phyloP scores from a whole-genome alignment of 495 filamentous ascomycete species.

The Amorphotheca resinae region DNA sequence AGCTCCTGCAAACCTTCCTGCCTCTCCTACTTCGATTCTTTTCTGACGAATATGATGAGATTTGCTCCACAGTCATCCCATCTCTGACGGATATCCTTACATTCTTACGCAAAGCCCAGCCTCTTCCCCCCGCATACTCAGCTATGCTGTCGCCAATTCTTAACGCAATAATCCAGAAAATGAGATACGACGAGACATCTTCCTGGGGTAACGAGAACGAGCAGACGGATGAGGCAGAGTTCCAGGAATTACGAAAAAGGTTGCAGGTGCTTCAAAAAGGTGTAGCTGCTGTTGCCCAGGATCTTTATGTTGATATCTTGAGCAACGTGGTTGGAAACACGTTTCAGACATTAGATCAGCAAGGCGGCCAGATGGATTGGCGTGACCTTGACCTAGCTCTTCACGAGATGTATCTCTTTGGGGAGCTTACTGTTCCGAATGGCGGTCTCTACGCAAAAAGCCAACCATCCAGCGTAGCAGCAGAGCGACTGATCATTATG shows the following conservation, averaged over 20 bases:
- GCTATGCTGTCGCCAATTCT: constrained; percentile 75
- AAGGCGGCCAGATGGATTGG: constrained; percentile 72
- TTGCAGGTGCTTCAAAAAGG: constrained; percentile 84
- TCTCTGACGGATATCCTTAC: constrained; percentile 82
- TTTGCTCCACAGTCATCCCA: constrained; percentile 88
- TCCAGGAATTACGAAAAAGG: constrained; percentile 81
- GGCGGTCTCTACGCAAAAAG: constrained; percentile 75
- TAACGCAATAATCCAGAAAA: constrained; percentile 83
- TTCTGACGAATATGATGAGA: constrained; percentile 94
- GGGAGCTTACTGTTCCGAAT: constrained; percentile 76
- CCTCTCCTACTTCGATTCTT: constrained; percentile 85
- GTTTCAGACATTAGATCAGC: constrained; percentile 61
- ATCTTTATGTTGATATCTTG: constrained; percentile 73
- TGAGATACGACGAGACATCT: constrained; percentile 91
- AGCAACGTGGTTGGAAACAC: constrained; percentile 70
- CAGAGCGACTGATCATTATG: constrained; percentile 72
- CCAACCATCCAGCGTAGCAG: constrained; percentile 57
- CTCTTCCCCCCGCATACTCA: constrained; percentile 53
- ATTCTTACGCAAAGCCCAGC: constrained; percentile 66
- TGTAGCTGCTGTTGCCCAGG: constrained; percentile 72
- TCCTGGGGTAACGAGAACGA: constrained; percentile 92
- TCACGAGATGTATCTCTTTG: constrained; percentile 93
- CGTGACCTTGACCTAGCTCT: constrained; percentile 91
- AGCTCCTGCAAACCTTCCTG: constrained; percentile 66
- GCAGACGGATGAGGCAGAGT: constrained; percentile 95